Evolutionary conservation across 176 grass and related monocot genomes (phyloP).

Genomic region (Phragmites australis): DNA sequence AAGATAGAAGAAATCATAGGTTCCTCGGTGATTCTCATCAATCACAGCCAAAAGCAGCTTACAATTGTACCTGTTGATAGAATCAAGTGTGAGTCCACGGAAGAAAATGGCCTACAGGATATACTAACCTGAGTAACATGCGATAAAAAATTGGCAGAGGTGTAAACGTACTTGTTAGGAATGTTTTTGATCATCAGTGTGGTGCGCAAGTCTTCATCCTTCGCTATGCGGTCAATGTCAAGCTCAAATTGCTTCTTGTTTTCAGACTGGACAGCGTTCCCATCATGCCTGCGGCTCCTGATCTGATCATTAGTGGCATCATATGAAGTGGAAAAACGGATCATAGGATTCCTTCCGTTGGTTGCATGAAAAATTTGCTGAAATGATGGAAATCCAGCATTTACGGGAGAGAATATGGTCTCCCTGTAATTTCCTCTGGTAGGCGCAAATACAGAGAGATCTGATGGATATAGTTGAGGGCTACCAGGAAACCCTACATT

Average conservation of each 20-base stretch:
- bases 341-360: constrained; percentile 48
- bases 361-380: constrained; percentile 49
- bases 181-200: constrained; percentile 99
- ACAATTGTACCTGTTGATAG: constrained; percentile 72
- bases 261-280: constrained; percentile 54
- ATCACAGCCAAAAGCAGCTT: constrained; percentile 90
- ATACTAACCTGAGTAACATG: neutral
- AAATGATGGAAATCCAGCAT: constrained; percentile 54
- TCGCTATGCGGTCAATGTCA: constrained; percentile 67
- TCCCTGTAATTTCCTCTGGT: constrained; percentile 52
- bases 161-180: constrained; percentile 78
- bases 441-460: constrained; percentile 51
- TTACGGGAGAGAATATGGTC: constrained; percentile 44
- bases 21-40: constrained; percentile 91
- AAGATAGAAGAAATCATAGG: constrained; percentile 99
- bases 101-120: neutral
- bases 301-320: constrained; percentile 65
- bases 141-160: neutral
- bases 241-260: constrained; percentile 92
- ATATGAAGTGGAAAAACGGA: constrained; percentile 58
- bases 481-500: constrained; percentile 51
- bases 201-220: constrained; percentile 80
- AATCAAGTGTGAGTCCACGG: constrained; percentile 14
- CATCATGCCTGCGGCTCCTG: constrained; percentile 71
- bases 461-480: constrained; percentile 54